Conservation (phyloP, 352 stramenopile genomes). For the Pythium aquatile region DNA sequence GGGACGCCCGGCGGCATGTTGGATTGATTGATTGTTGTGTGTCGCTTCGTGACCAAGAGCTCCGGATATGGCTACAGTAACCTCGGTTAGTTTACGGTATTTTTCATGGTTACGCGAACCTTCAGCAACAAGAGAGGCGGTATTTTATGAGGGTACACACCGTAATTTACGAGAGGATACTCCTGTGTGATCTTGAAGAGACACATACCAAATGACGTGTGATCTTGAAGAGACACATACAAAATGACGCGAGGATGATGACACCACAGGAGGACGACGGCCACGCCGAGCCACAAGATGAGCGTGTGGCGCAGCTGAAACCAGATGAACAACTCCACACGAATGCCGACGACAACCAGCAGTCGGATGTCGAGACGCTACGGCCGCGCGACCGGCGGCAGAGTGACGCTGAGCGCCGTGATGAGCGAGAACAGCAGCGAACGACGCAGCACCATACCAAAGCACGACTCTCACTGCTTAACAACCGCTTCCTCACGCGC, state of each 20-base stretch:
- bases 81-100: neutral
- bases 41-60: neutral
- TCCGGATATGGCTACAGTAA: neutral
- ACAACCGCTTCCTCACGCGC: constrained; percentile 56
- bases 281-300: neutral
- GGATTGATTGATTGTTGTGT: neutral
- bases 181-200: constrained; percentile 20
- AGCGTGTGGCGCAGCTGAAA: neutral
- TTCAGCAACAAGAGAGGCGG: neutral
- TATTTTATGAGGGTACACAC: constrained; percentile 1
- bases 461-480: constrained; percentile 27
- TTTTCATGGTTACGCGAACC: neutral
- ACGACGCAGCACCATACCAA: constrained; percentile 24
- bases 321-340: neutral
- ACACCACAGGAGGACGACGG: constrained; percentile 1
- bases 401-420: constrained; percentile 38
- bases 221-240: constrained; percentile 25
- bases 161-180: neutral
- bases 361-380: neutral
- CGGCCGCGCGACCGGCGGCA: constrained; percentile 13
- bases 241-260: constrained; percentile 16
- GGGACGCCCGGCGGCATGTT: constrained; percentile 29
- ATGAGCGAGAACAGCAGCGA: constrained; percentile 42
- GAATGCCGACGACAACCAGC: neutral
- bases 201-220: neutral